A percentile compares a stretch with the other conserved stretches of the same genome.
Evolutionary conservation across 805 yeast genomes (phyloP).

Genomic region (Metschnikowia santaceciliae): DNA sequence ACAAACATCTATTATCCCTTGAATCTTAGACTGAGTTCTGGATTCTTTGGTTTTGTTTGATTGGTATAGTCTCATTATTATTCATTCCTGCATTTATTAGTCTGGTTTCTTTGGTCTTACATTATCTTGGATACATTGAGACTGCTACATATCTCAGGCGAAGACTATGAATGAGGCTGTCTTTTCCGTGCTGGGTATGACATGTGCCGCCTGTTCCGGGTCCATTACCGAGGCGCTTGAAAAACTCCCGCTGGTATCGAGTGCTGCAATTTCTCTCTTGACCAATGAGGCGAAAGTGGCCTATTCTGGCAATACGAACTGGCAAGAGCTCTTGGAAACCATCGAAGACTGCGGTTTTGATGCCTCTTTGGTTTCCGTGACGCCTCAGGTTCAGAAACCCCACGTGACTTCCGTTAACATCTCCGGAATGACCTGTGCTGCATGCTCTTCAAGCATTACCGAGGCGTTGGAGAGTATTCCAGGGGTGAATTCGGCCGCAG

Average conservation of each 20-base stretch:
- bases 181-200: slow-evolving; percentile 21
- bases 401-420: slow-evolving; percentile 5
- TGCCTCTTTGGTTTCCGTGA: slow-evolving; percentile 9
- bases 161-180: slow-evolving; percentile 8
- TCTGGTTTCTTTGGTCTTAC: no score
- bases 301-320: slow-evolving; percentile 2
- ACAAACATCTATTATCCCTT: no score
- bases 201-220: slow-evolving; percentile 25
- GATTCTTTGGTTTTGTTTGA: no score
- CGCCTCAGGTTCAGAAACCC: background rate
- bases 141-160: background rate
- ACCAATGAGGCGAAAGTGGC: slow-evolving; percentile 26
- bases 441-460: slow-evolving; percentile 16
- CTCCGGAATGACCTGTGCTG: slow-evolving; percentile 20
- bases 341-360: slow-evolving; percentile 19
- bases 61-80: no score
- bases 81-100: no score
- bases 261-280: slow-evolving; percentile 22
- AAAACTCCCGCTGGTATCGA: slow-evolving; percentile 12
- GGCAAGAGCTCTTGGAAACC: slow-evolving; percentile 5
- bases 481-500: slow-evolving; percentile 13
- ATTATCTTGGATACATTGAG: no score
- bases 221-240: slow-evolving; percentile 21
- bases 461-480: slow-evolving; percentile 12
- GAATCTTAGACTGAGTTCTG: no score